Conservation (phyloP, 2,329 filamentous ascomycete species). For the Colletotrichum nymphaeae region DNA sequence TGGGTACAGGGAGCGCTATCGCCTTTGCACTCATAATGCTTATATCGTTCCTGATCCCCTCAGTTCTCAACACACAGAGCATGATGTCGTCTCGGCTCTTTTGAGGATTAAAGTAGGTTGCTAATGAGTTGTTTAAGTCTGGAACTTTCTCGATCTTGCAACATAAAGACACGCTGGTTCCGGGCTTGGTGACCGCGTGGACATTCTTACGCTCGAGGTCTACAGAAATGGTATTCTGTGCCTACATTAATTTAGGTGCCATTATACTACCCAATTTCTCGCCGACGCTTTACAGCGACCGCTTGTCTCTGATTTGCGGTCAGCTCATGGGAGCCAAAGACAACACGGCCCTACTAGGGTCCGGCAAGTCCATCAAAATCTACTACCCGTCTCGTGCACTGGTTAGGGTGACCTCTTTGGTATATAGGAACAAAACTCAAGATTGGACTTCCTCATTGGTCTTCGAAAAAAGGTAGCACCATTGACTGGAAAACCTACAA, state of each 20-base stretch:
- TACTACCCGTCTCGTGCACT: not conserved
- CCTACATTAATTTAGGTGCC: too few relatives aligned
- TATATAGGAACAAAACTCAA: too few relatives aligned
- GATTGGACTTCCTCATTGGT: too few relatives aligned
- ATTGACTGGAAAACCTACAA: too few relatives aligned
- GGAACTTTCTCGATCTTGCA: not conserved
- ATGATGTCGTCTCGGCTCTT: too few relatives aligned
- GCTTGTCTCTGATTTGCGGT: too few relatives aligned
- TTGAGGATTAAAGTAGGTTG: not conserved
- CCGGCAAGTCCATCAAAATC: too few relatives aligned
- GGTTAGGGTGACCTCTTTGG: not conserved
- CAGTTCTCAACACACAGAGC: not conserved
- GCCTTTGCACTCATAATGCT: not conserved
- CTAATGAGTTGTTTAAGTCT: not conserved
- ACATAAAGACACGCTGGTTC: not conserved
- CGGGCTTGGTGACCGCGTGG: not conserved
- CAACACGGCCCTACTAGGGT: too few relatives aligned
- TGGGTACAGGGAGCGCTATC: not conserved
- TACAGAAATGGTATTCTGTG: not conserved
- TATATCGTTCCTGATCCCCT: not conserved
- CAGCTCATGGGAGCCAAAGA: too few relatives aligned
- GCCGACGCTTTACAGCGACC: too few relatives aligned
- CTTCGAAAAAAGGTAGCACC: too few relatives aligned
- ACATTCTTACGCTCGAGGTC: not conserved
- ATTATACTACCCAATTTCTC: too few relatives aligned